Evolutionary conservation across 2,329 filamentous ascomycete genomes (phyloP).

Genomic region (Colletotrichum phormii): DNA sequence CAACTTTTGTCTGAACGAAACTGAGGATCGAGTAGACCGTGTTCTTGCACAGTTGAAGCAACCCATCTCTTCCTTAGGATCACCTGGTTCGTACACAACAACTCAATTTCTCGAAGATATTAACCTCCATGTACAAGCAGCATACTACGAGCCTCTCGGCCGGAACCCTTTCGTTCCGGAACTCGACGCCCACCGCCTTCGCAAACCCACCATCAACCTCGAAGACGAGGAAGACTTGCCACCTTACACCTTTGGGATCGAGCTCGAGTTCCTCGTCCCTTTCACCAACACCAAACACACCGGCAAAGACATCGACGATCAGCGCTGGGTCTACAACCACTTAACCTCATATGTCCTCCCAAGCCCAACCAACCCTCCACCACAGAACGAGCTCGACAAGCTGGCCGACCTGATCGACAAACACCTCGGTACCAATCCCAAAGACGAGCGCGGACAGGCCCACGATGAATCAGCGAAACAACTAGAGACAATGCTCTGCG

Average conservation of each 20-base stretch:
- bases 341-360: not conserved
- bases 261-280: slow-evolving; percentile 27
- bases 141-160: slow-evolving; percentile 2
- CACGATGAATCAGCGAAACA: not conserved
- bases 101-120: slow-evolving; percentile 7
- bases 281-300: not conserved
- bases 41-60: not conserved
- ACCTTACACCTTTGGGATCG: slow-evolving; percentile 30
- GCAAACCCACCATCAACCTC: slow-evolving; percentile 10
- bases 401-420: not conserved
- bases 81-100: not conserved
- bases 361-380: not conserved
- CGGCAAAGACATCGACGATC: not conserved
- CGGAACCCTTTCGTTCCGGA: slow-evolving; percentile 11
- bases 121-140: not conserved
- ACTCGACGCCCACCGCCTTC: not conserved
- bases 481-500: not conserved
- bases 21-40: not conserved
- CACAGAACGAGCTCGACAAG: not conserved
- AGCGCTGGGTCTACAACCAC: slow-evolving; percentile 15
- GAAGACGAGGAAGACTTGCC: not conserved
- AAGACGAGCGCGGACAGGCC: not conserved
- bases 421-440: not conserved
- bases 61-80: too few relatives aligned
- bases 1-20: slow-evolving; percentile 7